Base-by-base conservation (phyloP, 768 basidiomycete species). In the Rhizopogon roseolus region DNA sequence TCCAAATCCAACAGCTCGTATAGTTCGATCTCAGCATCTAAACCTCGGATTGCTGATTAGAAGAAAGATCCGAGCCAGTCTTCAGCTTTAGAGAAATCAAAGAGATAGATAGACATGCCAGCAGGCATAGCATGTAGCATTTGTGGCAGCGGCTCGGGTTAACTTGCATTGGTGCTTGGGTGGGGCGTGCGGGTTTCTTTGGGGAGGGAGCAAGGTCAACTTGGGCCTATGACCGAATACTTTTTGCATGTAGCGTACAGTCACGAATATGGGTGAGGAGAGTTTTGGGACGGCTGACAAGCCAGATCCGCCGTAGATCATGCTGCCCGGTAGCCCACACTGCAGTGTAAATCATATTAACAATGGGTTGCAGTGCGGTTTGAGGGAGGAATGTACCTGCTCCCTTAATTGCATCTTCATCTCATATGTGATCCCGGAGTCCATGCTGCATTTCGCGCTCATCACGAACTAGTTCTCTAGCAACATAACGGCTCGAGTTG, bases 331-430 rank as follows among this genome's bases (percentile, higher is more conserved):
- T 54, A 22, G 49, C 58, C 58, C 58, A 59, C 36, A 57, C 56
- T 54, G 38, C 6, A 29, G n/a, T n/a, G n/a, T n/a, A n/a, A n/a
- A n/a, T n/a, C n/a, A n/a, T n/a, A n/a, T n/a, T n/a, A n/a, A n/a
- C n/a, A n/a, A n/a, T n/a, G n/a, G n/a, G n/a, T n/a, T n/a, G 69
- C 67, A 7, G 67, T 8, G 27, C 16, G 6, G 42, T 29, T 29
- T 29, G 28, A 29, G 7, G 5, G 28, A 29, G 3, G 2, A 29
- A 29, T n/a, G n/a, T 39, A 39, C 39, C 39, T 39, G 39, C 39
- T 39, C 39, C 39, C n/a, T 39, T 39, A 39, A 39, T 39, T 4
- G 39, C 39, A 7, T 39, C n/a, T 9, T 16, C 25, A 27, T 42
- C 41, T 42, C 14, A 6, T 42, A 27, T 14, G 16, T 25, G 41